Evolutionary conservation across 2,329 filamentous ascomycete genomes (phyloP), one percentile per base, ranked within the genome.

Genomic region (Talaromyces sp.): DNA sequence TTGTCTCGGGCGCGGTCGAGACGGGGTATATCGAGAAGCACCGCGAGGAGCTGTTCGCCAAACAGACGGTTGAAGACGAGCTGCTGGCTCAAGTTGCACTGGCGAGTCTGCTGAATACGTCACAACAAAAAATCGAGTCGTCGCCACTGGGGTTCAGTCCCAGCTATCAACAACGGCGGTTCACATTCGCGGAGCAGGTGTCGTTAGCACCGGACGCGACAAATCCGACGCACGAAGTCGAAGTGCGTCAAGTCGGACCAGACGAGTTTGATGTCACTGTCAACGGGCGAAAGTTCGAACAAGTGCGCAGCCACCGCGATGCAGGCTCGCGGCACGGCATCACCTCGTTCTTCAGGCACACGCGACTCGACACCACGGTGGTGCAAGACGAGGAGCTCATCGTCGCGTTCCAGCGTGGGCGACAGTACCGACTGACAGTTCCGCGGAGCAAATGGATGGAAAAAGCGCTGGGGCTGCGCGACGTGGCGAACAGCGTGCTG

Each of bases 11-110:
- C 8, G 87, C 95, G 23, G 92, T 99, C 14, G 94, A 99, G 76
- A 99, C 95, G 0, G 94, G 94, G 0, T 99, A 96, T 73, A 98
- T 99, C 67, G 88, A 93, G 60, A 96, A 96, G 75, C 89, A 96
- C 78, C 84, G 85, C 63, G 83, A 87, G 10, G 89, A 92, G 66
- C 83, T 99, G 1, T 98, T 98, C 73, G 80, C 81, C 27, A 83
- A 85, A 0, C 76, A 85, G 12, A 73, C 75, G 0, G 83, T 89
- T 36, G 80, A 85, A 23, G 83, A 88, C 51, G 92, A 96, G 76
- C 85, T 92, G 2, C 91, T 92, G 67, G 88, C 89, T 0, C 95
- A 99, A 79, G 93, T 92, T 8, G 93, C 93, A 0, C 81, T 99
- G 9, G 91, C 89, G 8, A 63, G 65, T 14, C 64, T 66, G 3